These are phyloP conservation scores for Trichoderma hamatum DNA, from an alignment of 2,329 filamentous ascomycete genomes.

Conservation along the genomic window DNA sequence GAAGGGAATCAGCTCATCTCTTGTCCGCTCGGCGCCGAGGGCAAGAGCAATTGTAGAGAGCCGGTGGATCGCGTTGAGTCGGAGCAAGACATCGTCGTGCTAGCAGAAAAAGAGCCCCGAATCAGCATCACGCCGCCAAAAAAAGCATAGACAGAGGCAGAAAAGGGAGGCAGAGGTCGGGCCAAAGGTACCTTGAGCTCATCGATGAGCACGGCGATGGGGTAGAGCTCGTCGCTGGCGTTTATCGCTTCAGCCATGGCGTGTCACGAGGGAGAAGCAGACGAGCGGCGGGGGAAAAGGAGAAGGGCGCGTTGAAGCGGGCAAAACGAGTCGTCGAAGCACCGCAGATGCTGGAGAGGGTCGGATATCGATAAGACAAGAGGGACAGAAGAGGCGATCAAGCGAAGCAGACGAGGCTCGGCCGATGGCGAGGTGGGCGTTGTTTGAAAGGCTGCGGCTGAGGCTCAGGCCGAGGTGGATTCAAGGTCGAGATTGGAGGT, in stretches of 20 bases:
- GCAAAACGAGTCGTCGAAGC: constrained; percentile 27
- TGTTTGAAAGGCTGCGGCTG: neutral
- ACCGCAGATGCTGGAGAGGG: constrained; percentile 26
- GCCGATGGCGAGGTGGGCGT: neutral
- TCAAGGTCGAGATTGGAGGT: constrained; percentile 24
- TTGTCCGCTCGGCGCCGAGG: constrained; percentile 91
- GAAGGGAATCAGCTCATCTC: constrained; percentile 98
- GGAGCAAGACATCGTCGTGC: constrained; percentile 98
- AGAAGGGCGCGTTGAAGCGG: constrained; percentile 31
- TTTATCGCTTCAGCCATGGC: constrained; percentile 87
- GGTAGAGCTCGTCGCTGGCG: constrained; percentile 98
- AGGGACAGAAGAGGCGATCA: constrained; percentile 22
- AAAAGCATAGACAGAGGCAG: neutral
- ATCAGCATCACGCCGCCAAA: constrained; percentile 35
- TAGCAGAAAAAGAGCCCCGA: constrained; percentile 44
- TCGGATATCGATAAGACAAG: constrained; percentile 28
- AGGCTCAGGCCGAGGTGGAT: neutral
- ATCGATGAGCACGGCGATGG: constrained; percentile 98
- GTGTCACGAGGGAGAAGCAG: constrained; percentile 43
- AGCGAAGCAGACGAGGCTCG: constrained; percentile 29
- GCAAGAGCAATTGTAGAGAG: constrained; percentile 97
- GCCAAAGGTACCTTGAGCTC: constrained; percentile 83
- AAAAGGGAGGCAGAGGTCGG: constrained; percentile 21
- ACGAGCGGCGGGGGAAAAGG: neutral
- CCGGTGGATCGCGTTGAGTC: constrained; percentile 97